Evolutionary conservation across 78 protist genomes (phyloP).

Genomic region (Speleostelium caveatum): DNA sequence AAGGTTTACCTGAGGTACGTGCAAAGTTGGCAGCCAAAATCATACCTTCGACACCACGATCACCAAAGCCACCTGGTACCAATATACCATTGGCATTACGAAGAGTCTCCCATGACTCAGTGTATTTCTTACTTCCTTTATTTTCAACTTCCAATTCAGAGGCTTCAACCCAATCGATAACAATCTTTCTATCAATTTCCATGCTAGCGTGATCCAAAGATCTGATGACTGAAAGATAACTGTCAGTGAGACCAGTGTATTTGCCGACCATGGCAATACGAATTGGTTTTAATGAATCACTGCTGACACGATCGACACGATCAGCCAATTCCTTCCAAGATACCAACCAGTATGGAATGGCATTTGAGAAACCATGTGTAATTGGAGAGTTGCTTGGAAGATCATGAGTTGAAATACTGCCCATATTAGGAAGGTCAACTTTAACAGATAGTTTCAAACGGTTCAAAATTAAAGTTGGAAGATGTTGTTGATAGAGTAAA

Average conservation of each 20-base stretch:
- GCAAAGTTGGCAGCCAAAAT: conserved; percentile 92
- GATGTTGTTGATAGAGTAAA: conserved; percentile 78
- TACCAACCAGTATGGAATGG: conserved; percentile 51
- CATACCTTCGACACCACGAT: conserved; percentile 96
- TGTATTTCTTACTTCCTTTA: not conserved
- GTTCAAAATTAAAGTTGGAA: conserved; percentile 24
- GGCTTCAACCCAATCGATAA: conserved; percentile 85
- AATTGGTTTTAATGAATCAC: conserved; percentile 49
- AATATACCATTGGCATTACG: conserved; percentile 90
- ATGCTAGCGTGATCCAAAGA: conserved; percentile 92
- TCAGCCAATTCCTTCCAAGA: conserved; percentile 78
- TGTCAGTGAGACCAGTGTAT: conserved; percentile 93
- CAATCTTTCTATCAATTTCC: conserved; percentile 79
- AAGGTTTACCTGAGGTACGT: conserved; percentile 92
- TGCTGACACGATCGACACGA: conserved; percentile 57
- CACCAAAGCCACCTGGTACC: conserved; percentile 99
- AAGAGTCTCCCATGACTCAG: conserved; percentile 70
- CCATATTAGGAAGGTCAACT: conserved; percentile 10
- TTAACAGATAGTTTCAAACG: conserved; percentile 46
- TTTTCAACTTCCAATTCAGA: conserved; percentile 44
- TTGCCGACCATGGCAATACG: conserved; percentile 93
- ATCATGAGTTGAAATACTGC: no score
- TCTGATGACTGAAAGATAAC: conserved; percentile 92
- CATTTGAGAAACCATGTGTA: not conserved
- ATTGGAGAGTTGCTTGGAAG: no score